A percentile compares a stretch with the other conserved stretches of the same genome.
These are phyloP conservation scores for Leccinum subgranulosum DNA, from an alignment of 768 basidiomycete genomes.

Conservation along the genomic window DNA sequence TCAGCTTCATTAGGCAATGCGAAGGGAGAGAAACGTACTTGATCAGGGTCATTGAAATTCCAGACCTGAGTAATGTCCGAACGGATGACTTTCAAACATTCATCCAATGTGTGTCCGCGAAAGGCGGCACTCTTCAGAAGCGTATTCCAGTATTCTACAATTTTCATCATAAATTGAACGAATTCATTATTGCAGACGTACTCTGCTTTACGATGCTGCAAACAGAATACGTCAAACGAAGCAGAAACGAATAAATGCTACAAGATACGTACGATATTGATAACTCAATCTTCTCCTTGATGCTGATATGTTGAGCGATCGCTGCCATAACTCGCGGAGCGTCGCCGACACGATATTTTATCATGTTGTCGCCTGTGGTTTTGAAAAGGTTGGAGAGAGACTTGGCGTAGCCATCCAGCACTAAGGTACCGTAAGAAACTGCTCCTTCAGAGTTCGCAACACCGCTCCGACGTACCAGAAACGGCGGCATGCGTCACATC, in stretches of 20 bases:
- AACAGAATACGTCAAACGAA: background rate
- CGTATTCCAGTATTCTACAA: constrained; percentile 11
- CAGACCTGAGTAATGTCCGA: constrained; percentile 11
- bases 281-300: constrained; percentile 12
- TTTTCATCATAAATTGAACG: background rate
- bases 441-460: background rate
- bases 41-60: constrained; percentile 13
- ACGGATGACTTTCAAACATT: constrained; percentile 13
- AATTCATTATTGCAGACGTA: background rate
- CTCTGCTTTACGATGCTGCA: constrained; percentile 13
- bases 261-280: constrained; percentile 8
- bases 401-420: background rate
- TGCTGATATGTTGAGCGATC: constrained; percentile 17
- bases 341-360: constrained; percentile 4
- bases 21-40: background rate
- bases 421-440: background rate
- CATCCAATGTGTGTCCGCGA: background rate
- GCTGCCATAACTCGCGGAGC: constrained; percentile 6
- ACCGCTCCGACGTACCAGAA: constrained; percentile 6
- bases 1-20: background rate
- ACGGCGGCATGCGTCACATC: constrained; percentile 1
- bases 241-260: background rate
- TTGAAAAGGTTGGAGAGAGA: constrained; percentile 2
- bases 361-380: constrained; percentile 3
- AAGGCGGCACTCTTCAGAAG: constrained; percentile 10